Evolutionary conservation across 495 filamentous ascomycete species (phyloP).

Genomic region (Umbilicaria muhlenbergii): DNA sequence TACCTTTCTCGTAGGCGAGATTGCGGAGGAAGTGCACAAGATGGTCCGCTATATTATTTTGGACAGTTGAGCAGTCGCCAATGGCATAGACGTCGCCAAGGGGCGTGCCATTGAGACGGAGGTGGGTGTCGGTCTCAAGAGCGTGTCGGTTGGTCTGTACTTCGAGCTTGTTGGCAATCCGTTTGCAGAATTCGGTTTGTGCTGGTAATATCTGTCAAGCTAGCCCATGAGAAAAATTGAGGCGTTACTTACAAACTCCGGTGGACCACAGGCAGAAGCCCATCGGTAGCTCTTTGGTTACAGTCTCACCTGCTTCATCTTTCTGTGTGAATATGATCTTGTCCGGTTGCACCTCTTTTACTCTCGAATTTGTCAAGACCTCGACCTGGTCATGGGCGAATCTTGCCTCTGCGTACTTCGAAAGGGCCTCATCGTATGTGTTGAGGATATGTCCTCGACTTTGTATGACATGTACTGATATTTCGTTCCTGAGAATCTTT

Average conservation of each 20-base stretch:
- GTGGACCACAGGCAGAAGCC: slow-evolving; percentile 98
- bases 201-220: slow-evolving; percentile 20
- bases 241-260: slow-evolving; percentile 44
- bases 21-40: slow-evolving; percentile 77
- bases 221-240: background rate
- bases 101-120: slow-evolving; percentile 80
- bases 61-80: slow-evolving; percentile 92
- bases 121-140: slow-evolving; percentile 87
- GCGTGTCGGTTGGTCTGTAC: slow-evolving; percentile 79
- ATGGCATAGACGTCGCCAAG: slow-evolving; percentile 94
- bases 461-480: slow-evolving; percentile 94
- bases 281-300: slow-evolving; percentile 88
- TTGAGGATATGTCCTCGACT: slow-evolving; percentile 89
- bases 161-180: slow-evolving; percentile 55
- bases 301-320: slow-evolving; percentile 47
- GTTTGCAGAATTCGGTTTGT: slow-evolving; percentile 65
- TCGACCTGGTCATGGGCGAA: slow-evolving; percentile 85
- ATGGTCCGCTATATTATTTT: slow-evolving; percentile 86
- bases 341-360: slow-evolving; percentile 73
- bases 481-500: slow-evolving; percentile 80
- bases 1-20: slow-evolving; percentile 81
- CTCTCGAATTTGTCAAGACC: slow-evolving; percentile 78
- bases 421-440: slow-evolving; percentile 93
- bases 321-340: slow-evolving; percentile 80
- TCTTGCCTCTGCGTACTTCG: slow-evolving; percentile 69